Base-by-base conservation (phyloP, 176 grass and related monocot species). In the Panicum miliaceum region DNA sequence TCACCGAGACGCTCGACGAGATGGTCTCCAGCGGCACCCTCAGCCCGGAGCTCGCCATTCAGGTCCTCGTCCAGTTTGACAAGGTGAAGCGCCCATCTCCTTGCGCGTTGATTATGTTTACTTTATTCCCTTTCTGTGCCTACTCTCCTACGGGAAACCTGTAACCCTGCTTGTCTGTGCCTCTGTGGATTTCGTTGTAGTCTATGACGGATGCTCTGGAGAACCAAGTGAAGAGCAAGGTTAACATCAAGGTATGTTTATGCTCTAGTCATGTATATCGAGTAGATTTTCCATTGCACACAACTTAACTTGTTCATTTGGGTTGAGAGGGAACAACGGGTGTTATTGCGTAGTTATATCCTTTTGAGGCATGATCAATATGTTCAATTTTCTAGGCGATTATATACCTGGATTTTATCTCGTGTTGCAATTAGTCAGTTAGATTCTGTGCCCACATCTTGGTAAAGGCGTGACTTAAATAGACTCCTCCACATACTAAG, bases 31-130 rank as follows among this genome's bases (percentile, higher is more conserved):
- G 53, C 70, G 91, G 89, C 46, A 98, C 91, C 23, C 75, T 98
- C 68, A 95, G 89, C 85, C 96, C 91, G 1, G 93, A 95, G 87
- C 89, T 98, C 35, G 96, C 96, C 59, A 95, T 95, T 73, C 93
- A 99, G 85, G 96, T 99, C 59, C 93, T 99, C 40, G 87, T 96
- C 74, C 93, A 96, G 84, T 99, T 99, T 48, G 96, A 99, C 53
- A 99, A 96, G 96, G 96, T 98, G 51, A 20, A n/a, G 8, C 2
- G 6, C 40, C 22, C 20, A 3, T 14, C 36, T 12, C 64, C 4
- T 10, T 20, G 8, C 15, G 15, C 60, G 7, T 32, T 12, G 60
- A 15, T 34, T 51, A 6, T 51, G 29, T 32, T 32, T 11, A 32
- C 29, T 0, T 32, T 51, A 12, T 75, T 0, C 62, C 6, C 8